Conservation (phyloP, 2,329 filamentous ascomycete species). For the Curvularia verruculosa region DNA sequence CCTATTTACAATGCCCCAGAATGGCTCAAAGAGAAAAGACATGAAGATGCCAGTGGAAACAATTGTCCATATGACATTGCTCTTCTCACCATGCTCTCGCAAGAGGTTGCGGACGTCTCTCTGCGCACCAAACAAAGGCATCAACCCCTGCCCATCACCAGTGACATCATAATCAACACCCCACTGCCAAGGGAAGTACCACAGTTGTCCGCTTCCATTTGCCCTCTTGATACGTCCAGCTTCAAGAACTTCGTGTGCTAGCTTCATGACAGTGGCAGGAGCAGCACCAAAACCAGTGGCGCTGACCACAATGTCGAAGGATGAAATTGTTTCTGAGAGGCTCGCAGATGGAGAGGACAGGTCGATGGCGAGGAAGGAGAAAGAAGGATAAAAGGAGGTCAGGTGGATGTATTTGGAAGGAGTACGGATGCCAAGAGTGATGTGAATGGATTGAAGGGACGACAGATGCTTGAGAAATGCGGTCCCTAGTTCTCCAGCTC, state of each 20-base stretch:
- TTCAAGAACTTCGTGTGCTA: conserved; percentile 61
- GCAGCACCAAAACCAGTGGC: conserved; percentile 67
- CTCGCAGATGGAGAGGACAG: conserved; percentile 40
- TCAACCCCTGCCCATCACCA: conserved; percentile 60
- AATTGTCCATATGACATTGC: conserved; percentile 64
- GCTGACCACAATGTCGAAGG: conserved; percentile 63
- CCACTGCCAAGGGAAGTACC: conserved; percentile 75
- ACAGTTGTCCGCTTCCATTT: conserved; percentile 13
- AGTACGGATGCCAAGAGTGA: conserved; percentile 63
- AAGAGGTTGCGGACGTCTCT: conserved; percentile 49
- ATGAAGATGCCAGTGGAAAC: conserved; percentile 74
- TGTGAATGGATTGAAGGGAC: conserved; percentile 52
- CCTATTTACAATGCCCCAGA: conserved; percentile 67
- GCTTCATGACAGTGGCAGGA: conserved; percentile 62
- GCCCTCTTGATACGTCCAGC: conserved; percentile 52
- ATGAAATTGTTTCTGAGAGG: conserved; percentile 45
- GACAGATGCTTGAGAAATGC: conserved; percentile 61
- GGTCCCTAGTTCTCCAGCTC: conserved; percentile 69
- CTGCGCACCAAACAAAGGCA: conserved; percentile 73
- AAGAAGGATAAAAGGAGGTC: conserved; percentile 18
- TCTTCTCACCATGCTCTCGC: conserved; percentile 24
- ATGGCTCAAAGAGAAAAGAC: conserved; percentile 69
- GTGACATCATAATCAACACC: conserved; percentile 74
- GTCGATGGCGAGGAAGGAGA: conserved; percentile 54
- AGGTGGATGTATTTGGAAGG: conserved; percentile 50